Conservation (phyloP, 176 grass and related monocot genomes). For the Aegilops sharonensis region DNA sequence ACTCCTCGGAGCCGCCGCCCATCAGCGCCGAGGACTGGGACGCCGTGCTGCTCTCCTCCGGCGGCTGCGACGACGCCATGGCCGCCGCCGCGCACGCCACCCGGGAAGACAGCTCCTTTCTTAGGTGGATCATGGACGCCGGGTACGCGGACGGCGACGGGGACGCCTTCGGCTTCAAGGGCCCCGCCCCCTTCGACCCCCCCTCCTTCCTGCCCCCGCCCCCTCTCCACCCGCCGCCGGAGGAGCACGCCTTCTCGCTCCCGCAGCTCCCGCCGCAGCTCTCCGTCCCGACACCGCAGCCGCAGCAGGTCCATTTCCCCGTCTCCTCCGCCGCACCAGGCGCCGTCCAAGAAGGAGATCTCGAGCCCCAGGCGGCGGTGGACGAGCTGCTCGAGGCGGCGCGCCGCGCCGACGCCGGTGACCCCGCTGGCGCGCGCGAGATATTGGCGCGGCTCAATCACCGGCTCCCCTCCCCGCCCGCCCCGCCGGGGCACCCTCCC, state of each 20-base stretch:
- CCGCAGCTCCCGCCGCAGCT: constrained; percentile 16
- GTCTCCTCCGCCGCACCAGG: too few relatives aligned
- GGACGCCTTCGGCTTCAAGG: constrained; percentile 26
- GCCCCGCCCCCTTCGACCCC: constrained; percentile 31
- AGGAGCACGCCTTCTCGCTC: not conserved
- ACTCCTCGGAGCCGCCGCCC: constrained; percentile 12
- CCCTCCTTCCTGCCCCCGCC: not conserved
- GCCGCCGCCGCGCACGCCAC: not conserved
- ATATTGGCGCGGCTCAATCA: constrained; percentile 87
- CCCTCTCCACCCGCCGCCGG: not conserved
- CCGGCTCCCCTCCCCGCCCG: constrained; percentile 27
- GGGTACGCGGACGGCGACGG: constrained; percentile 18
- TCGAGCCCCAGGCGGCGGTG: constrained; percentile 18
- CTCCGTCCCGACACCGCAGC: not conserved
- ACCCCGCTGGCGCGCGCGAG: constrained; percentile 43
- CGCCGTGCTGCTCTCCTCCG: constrained; percentile 27
- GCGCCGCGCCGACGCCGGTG: constrained; percentile 33
- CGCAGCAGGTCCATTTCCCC: not conserved
- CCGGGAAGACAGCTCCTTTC: constrained; percentile 33
- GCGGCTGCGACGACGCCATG: constrained; percentile 10
- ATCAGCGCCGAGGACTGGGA: constrained; percentile 40
- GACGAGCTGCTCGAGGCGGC: constrained; percentile 51
- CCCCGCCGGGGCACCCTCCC: constrained; percentile 15
- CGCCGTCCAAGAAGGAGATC: not conserved
- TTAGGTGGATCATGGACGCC: constrained; percentile 46